phyloP scores from a whole-genome alignment of 768 basidiomycete genomes.

The Boletus coccyginus region DNA sequence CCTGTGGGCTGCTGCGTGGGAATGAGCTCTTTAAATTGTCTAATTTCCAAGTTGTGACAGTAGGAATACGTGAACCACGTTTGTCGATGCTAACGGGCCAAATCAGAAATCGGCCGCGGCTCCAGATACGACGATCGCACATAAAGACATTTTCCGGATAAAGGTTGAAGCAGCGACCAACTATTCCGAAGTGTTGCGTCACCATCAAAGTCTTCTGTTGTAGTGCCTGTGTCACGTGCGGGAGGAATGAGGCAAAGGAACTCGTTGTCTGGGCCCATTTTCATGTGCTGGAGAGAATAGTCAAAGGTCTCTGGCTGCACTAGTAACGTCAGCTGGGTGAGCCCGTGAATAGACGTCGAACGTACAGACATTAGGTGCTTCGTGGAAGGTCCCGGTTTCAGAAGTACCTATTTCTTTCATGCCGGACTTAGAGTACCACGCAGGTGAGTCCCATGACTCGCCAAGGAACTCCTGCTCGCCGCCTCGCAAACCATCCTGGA shows the following conservation, averaged over 20 bases:
- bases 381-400: slow-evolving; percentile 34
- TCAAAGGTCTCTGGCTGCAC: slow-evolving; percentile 30
- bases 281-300: slow-evolving; percentile 70
- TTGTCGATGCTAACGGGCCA: slow-evolving; percentile 63
- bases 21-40: slow-evolving; percentile 88
- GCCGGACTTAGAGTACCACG: slow-evolving; percentile 37
- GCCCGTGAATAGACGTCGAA: slow-evolving; percentile 23
- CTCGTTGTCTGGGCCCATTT: slow-evolving; percentile 62
- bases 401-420: slow-evolving; percentile 62
- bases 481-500: slow-evolving; percentile 65
- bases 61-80: slow-evolving; percentile 98
- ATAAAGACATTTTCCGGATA: slow-evolving; percentile 81
- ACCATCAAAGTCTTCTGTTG: slow-evolving; percentile 52
- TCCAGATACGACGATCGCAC: slow-evolving; percentile 50
- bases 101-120: slow-evolving; percentile 30
- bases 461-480: slow-evolving; percentile 78
- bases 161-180: slow-evolving; percentile 79
- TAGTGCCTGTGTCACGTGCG: slow-evolving; percentile 43
- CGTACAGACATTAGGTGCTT: slow-evolving; percentile 35
- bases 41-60: slow-evolving; percentile 92
- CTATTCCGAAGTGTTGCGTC: slow-evolving; percentile 69
- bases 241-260: slow-evolving; percentile 82
- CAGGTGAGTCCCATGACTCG: slow-evolving; percentile 49
- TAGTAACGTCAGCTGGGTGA: slow-evolving; percentile 14
- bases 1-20: slow-evolving; percentile 67